Base-by-base conservation (phyloP, 2,329 filamentous ascomycete genomes). In the Dothistroma septosporum region DNA sequence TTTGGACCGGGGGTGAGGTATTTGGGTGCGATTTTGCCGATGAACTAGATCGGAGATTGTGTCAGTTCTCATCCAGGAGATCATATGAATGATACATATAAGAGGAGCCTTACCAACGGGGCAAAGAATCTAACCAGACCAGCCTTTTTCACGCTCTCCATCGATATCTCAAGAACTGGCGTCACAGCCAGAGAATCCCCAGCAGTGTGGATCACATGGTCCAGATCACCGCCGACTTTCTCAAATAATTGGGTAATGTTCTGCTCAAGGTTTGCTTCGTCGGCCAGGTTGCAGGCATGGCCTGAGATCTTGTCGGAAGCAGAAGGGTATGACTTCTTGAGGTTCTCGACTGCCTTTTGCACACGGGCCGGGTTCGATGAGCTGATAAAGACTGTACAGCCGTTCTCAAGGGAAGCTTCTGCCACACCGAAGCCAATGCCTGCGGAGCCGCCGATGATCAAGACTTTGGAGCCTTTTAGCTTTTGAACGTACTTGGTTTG, bases 391-490 rank as follows among this genome's bases (percentile, higher is more conserved):
- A 89, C 82, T n/a, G 70, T 72, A 44, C 82, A 82, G 35, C 83
- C 84, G 60, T 81, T 75, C 57, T 83, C 81, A 47, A 87, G 70
- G 14, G 78, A 75, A 1, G 80, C 82, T 76, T 87, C 81, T 55
- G 86, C 85, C 11, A 86, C 83, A 58, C 76, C 79, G 64, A 80
- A 84, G 33, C 86, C 87, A 46, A 89, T 85, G 55, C 87, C 87
- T 64, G 71, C 70, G 14, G 83, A 83, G 46, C 85, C 87, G 49
- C 87, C 87, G 52, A 89, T 78, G 68, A 89, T 74, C 46, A 90
- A 81, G 66, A 87, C 73, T 62, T 76, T 78, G 31, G 74, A 70
- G 64, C 70, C 72, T 11, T 72, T 63, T 33, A 84, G 79, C 69
- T 82, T 83, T 64, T 80, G 79, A 58, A 72, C 74, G 67, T 79